Percentiles rank a stretch among this genome's conserved stretches.
Conservation (phyloP, 164 flowering plant genomes). For the Buxus sempervirens region DNA sequence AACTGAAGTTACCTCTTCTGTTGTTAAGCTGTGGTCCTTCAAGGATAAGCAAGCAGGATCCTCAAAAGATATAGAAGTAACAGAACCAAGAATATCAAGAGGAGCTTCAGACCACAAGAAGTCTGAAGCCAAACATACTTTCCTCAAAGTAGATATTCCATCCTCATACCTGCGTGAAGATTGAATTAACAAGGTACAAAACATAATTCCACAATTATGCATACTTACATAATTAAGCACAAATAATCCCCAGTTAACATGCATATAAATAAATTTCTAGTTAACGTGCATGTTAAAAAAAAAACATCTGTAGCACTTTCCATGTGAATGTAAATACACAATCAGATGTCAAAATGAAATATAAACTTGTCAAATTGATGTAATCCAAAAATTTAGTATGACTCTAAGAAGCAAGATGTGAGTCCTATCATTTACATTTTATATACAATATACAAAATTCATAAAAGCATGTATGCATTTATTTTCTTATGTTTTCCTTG, state of each 20-base stretch:
- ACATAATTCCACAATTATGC: neutral
- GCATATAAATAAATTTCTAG: too few relatives aligned
- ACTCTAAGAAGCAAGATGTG: too few relatives aligned
- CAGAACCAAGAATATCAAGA: conserved; percentile 85
- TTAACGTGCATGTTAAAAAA: too few relatives aligned
- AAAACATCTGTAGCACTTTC: too few relatives aligned
- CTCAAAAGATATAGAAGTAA: conserved; percentile 65
- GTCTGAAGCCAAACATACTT: conserved; percentile 70
- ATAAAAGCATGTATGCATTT: too few relatives aligned
- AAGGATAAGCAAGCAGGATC: conserved; percentile 63
- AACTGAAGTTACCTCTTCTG: conserved; percentile 69
- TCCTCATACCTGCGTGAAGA: conserved; percentile 66
- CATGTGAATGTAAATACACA: too few relatives aligned
- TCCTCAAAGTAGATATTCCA: conserved; percentile 54
- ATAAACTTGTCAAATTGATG: too few relatives aligned
- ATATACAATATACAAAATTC: too few relatives aligned
- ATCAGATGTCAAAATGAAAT: too few relatives aligned
- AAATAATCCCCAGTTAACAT: neutral
- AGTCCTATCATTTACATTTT: too few relatives aligned
- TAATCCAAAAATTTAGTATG: too few relatives aligned
- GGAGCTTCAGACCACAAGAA: conserved; percentile 79
- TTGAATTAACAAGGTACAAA: conserved; percentile 7
- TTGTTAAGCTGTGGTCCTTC: conserved; percentile 67
- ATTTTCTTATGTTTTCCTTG: too few relatives aligned
- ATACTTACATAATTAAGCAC: neutral